A percentile compares a stretch with the other conserved stretches of the same genome.
These are phyloP conservation scores for Lepidium aucheri DNA, from an alignment of 345 rosid species.

Conservation along the genomic window DNA sequence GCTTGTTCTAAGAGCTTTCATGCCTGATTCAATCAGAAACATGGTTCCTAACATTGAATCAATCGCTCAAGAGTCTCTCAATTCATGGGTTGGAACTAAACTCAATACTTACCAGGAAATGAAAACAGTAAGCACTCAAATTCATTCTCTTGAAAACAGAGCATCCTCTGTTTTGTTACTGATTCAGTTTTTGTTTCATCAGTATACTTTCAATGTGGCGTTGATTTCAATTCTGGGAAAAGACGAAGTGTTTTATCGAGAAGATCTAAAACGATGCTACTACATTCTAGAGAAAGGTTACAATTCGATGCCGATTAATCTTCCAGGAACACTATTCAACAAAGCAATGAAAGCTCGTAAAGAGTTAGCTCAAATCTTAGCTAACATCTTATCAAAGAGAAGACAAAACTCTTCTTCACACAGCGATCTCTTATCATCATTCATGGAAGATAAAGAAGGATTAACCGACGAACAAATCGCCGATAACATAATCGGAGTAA, in stretches of 20 bases:
- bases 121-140: constrained; percentile 47
- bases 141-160: not conserved
- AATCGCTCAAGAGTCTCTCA: constrained; percentile 38
- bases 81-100: constrained; percentile 21
- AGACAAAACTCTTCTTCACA: constrained; percentile 37
- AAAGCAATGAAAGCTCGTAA: constrained; percentile 94
- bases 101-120: constrained; percentile 70
- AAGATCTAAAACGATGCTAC: constrained; percentile 67
- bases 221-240: constrained; percentile 61
- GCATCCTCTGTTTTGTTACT: not conserved
- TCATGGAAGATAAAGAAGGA: constrained; percentile 67
- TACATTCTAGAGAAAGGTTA: constrained; percentile 67
- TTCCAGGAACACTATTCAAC: constrained; percentile 69
- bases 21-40: constrained; percentile 44
- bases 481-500: constrained; percentile 84
- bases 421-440: constrained; percentile 59
- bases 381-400: constrained; percentile 46
- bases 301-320: constrained; percentile 68
- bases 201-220: constrained; percentile 90
- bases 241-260: constrained; percentile 47
- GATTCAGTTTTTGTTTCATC: constrained; percentile 7
- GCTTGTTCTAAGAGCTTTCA: constrained; percentile 57
- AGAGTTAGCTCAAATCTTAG: constrained; percentile 62
- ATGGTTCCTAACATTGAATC: constrained; percentile 53
- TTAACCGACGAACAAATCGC: constrained; percentile 74